A percentile compares a stretch with the other conserved stretches of the same genome.
These are phyloP conservation scores for Sporothrix curviconia DNA, from an alignment of 2,329 filamentous ascomycete species.

Conservation along the genomic window DNA sequence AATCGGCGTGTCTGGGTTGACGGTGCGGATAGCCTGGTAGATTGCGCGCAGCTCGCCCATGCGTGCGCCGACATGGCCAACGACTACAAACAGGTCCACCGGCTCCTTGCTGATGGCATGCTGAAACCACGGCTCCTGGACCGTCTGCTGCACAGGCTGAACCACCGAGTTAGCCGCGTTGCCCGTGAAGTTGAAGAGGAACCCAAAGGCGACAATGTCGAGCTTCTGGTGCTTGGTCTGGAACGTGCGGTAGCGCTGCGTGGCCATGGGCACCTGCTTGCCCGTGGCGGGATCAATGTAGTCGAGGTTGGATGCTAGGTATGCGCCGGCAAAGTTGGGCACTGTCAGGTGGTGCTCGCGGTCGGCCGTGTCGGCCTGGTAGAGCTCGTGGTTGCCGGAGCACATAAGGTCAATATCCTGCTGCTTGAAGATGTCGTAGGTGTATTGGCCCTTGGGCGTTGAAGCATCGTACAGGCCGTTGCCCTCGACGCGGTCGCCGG, in stretches of 20 bases:
- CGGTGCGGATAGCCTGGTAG: slow-evolving; percentile 68
- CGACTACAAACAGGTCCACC: slow-evolving; percentile 78
- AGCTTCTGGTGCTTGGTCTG: slow-evolving; percentile 84
- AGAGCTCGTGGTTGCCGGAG: slow-evolving; percentile 92
- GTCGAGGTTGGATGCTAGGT: slow-evolving; percentile 88
- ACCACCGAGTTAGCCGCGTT: slow-evolving; percentile 90
- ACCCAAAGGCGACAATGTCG: slow-evolving; percentile 81
- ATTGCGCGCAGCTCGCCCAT: slow-evolving; percentile 74
- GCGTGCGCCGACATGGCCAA: slow-evolving; percentile 76
- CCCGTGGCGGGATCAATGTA: slow-evolving; percentile 63
- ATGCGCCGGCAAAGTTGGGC: slow-evolving; percentile 71
- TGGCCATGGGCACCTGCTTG: slow-evolving; percentile 67
- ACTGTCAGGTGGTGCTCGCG: slow-evolving; percentile 75
- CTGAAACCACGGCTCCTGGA: slow-evolving; percentile 85
- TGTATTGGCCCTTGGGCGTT: slow-evolving; percentile 78
- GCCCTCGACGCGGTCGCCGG: slow-evolving; percentile 85
- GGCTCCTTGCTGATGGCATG: slow-evolving; percentile 70
- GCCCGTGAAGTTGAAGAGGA: slow-evolving; percentile 86
- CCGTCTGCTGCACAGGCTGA: slow-evolving; percentile 68
- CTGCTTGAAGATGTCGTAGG: slow-evolving; percentile 77
- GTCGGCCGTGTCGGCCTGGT: slow-evolving; percentile 69
- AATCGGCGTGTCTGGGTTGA: slow-evolving; percentile 76
- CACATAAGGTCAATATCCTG: slow-evolving; percentile 80
- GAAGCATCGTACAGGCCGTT: slow-evolving; percentile 93
- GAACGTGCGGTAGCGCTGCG: slow-evolving; percentile 75